Conservation (phyloP, 352 stramenopile genomes). For the Phytophthora tentaculata region DNA sequence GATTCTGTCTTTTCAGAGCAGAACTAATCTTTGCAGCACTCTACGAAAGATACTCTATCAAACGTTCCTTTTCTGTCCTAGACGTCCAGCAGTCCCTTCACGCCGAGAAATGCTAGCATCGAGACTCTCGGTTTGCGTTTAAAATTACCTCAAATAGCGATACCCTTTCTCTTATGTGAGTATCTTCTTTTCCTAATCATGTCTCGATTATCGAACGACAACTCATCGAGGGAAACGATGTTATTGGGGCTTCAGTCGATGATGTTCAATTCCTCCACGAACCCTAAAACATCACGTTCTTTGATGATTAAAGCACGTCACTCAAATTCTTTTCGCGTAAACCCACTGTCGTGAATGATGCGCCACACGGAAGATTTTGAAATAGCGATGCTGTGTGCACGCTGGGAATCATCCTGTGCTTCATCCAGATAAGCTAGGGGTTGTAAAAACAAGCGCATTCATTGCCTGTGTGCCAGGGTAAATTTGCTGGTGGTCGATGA, state of each 20-base stretch:
- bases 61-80: background rate
- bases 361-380: background rate
- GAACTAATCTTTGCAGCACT: background rate
- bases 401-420: background rate
- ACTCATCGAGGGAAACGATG: background rate
- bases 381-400: background rate
- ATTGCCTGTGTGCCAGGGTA: background rate
- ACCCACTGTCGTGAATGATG: background rate
- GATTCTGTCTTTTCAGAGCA: background rate
- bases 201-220: background rate
- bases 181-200: slow-evolving; percentile 1
- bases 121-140: background rate
- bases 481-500: background rate
- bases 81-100: background rate
- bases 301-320: background rate
- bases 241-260: background rate
- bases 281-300: background rate
- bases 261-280: background rate
- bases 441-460: background rate
- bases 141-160: background rate
- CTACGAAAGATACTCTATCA: background rate
- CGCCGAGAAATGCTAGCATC: background rate
- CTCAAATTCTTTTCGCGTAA: background rate
- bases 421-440: background rate
- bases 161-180: background rate